Base-by-base conservation (phyloP, 768 basidiomycete species). In the Tremella fuciformis region DNA sequence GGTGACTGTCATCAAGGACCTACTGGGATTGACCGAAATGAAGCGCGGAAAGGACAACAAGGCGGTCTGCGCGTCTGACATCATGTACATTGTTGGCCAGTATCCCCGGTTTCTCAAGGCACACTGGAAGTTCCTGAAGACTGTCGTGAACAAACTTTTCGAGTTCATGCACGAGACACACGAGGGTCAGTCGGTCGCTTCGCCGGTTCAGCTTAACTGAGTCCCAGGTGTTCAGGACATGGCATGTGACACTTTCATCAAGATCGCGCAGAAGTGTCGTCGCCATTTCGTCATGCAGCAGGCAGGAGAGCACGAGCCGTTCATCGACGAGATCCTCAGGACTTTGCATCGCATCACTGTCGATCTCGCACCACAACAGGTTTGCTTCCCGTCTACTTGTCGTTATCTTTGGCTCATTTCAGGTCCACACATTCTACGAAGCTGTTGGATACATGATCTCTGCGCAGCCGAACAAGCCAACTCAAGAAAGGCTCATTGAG, bases 131-230 rank as follows among this genome's bases (percentile, higher is more conserved):
- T 99, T 99, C 84, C 80, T 99, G 74, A 99, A 99, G 82, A 98
- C 96, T 1, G 96, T 99, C 55, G 94, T 99, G 63, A 99, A 98
- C 80, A 99, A 99, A 78, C 82, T 98, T 7, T 99, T 98, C 78
- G 96, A 99, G 76, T 99, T 99, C 77, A 98, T 98, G 92, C 96
- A 99, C 77, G 94, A 99, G 80, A 96, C 91, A 0, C 94, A 99
- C 72, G 96, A 99, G 81, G 92, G 90, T 87, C 54, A 39, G 80
- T 22, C 8, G 16, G 34, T 6, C 11, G 29, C 4, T 42, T 26
- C 34, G 51, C 22, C 8, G 4, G 8, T 19, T 7, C 25, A n/a
- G 9, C 22, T 13, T 25, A 50, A 59, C 29, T 53, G 13, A 65
- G 50, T 22, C 15, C 41, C 66, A 89, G 91, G 93, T 80, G 96